Evolutionary conservation across 1,139 yeast species (phyloP), one percentile per base, ranked within the genome.

Genomic region (Blastobotrys petasosporus): DNA sequence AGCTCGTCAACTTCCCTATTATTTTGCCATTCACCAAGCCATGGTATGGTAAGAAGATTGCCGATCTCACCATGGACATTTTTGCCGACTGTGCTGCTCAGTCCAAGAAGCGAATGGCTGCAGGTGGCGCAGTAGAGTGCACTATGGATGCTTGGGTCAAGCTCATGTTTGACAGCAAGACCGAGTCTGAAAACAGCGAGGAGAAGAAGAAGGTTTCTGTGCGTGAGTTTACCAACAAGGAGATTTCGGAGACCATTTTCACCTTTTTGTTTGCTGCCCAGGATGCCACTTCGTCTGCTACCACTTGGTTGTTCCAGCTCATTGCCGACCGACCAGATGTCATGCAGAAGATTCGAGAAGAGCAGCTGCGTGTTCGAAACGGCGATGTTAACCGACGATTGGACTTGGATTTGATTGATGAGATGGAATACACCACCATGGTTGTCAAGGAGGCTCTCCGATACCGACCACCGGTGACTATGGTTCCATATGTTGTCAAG

Each of bases 251-350:
- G 71, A 95, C 95, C 46, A 79, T 92, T 55, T 92, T 92, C 75
- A 92, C 98, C 16, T 92, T 92, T 67, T 74, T 92, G 66, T 92
- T 92, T 67, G 98, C 98, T 25, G 85, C 96, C 8, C 98, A 92
- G 70, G 98, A 92, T 69, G 98, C 98, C 30, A 85, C 97, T 6
- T 87, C 97, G 2, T 86, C 96, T n/a, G 82, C 94, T 58, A 94
- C 96, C 54, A 90, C 97, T 67, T 92, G 98, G 98, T 76, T 92
- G 62, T 92, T 90, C 79, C 98, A 92, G 73, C 77, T 87, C 58
- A 82, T 88, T 47, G 90, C 96, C 53, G 98, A 92, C 67, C 79
- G 96, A 62, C 97, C 97, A 39, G 97, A 92, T 56, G 81, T 92
- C 52, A 79, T 79, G 64, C 74, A 68, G 56, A 88, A 87, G 66